These are phyloP conservation scores for Trichoderma breve DNA, from an alignment of 2,329 filamentous ascomycete species.

Conservation along the genomic window DNA sequence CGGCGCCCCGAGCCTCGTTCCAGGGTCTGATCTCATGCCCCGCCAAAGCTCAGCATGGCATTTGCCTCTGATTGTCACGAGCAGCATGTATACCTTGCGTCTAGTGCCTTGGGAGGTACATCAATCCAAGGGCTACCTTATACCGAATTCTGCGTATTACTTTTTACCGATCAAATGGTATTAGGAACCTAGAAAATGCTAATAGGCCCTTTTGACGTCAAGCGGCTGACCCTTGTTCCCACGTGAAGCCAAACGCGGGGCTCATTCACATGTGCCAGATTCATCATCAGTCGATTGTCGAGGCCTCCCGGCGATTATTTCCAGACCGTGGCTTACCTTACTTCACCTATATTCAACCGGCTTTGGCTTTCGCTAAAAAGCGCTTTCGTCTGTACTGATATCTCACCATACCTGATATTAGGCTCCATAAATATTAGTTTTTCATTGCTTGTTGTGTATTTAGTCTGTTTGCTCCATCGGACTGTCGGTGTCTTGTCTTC, in stretches of 20 bases:
- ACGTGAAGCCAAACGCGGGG: slow-evolving; percentile 14
- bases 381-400: not conserved
- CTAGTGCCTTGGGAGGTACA: not conserved
- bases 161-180: not conserved
- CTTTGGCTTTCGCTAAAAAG: not conserved
- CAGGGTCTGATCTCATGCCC: slow-evolving; percentile 10
- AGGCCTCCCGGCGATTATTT: not conserved
- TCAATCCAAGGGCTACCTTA: not conserved
- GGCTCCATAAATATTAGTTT: not conserved
- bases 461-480: not conserved
- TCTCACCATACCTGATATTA: not conserved
- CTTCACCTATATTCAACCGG: not conserved
- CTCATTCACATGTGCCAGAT: not conserved
- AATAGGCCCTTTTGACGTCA: slow-evolving; percentile 7
- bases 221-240: not conserved
- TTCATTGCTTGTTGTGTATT: not conserved
- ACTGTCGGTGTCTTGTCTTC: not conserved
- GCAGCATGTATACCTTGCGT: not conserved
- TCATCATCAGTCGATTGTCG: not conserved
- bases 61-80: not conserved
- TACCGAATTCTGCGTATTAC: not conserved
- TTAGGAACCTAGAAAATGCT: not conserved
- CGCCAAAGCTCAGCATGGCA: not conserved
- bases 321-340: not conserved
- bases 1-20: not conserved